Evolutionary conservation across 2,329 filamentous ascomycete species (phyloP).

Genomic region (Trichoderma breve): DNA sequence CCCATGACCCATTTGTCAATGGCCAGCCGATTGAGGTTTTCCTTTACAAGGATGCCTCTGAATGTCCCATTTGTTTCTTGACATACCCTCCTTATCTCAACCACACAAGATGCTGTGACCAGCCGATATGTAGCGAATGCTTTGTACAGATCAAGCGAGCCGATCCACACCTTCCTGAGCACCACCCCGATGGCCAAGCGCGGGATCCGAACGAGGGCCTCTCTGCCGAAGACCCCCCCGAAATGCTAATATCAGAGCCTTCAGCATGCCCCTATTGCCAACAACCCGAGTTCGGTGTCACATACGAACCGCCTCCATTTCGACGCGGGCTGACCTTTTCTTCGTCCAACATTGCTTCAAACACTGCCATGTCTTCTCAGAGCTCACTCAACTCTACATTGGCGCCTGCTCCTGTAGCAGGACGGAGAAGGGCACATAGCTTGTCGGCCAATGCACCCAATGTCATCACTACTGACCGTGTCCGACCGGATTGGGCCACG

Average conservation of each 20-base stretch:
- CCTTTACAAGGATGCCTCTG: constrained; percentile 83
- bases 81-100: constrained; percentile 95
- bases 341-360: constrained; percentile 37
- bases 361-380: constrained; percentile 80
- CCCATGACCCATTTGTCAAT: constrained; percentile 83
- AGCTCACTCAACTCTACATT: constrained; percentile 69
- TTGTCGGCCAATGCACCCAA: constrained; percentile 79
- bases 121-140: constrained; percentile 95
- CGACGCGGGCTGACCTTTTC: constrained; percentile 76
- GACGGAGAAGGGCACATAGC: constrained; percentile 52
- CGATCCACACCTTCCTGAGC: constrained; percentile 85
- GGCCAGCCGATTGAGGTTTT: constrained; percentile 92
- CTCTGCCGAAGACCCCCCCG: constrained; percentile 51
- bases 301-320: constrained; percentile 86
- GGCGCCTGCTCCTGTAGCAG: constrained; percentile 41
- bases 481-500: constrained; percentile 90
- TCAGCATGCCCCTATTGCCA: constrained; percentile 94
- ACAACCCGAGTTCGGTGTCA: constrained; percentile 93
- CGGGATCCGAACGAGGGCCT: constrained; percentile 37
- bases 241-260: constrained; percentile 82
- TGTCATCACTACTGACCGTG: constrained; percentile 88
- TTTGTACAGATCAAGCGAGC: constrained; percentile 98
- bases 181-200: constrained; percentile 52
- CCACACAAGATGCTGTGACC: constrained; percentile 90
- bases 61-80: constrained; percentile 96